phyloP scores from a whole-genome alignment of 345 rosid species.

The Diplotaxis tenuifolia region DNA sequence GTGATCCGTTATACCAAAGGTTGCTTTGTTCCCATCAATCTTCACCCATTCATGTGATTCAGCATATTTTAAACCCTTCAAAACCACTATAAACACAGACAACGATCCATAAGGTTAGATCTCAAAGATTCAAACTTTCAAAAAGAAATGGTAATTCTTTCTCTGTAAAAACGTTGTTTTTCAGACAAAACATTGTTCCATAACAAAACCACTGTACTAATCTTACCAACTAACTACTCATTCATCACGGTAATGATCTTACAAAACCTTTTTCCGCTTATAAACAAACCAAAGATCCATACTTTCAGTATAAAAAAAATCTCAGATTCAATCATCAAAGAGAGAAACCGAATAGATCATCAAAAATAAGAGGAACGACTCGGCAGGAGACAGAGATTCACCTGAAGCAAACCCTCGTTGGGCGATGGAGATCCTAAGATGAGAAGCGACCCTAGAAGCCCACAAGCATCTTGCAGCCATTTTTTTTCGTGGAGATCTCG shows the following conservation, averaged over 20 bases:
- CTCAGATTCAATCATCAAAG: slow-evolving; percentile 20
- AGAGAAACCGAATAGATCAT: neutral
- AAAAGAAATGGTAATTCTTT: neutral
- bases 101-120: no score
- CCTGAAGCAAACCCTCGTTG: slow-evolving; percentile 78
- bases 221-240: no score
- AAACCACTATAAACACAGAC: slow-evolving; percentile 44
- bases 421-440: slow-evolving; percentile 72
- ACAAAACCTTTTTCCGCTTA: no score
- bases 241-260: neutral
- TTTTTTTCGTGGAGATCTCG: slow-evolving; percentile 25
- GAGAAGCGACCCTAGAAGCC: slow-evolving; percentile 93
- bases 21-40: slow-evolving; percentile 71
- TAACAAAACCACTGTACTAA: neutral
- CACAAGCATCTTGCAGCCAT: slow-evolving; percentile 81
- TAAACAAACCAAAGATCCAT: neutral
- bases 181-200: neutral
- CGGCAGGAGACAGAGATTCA: slow-evolving; percentile 20
- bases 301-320: neutral
- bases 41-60: slow-evolving; percentile 96
- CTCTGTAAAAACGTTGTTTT: neutral
- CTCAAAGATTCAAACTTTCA: slow-evolving; percentile 32
- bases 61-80: slow-evolving; percentile 81
- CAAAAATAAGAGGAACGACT: neutral
- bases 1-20: slow-evolving; percentile 91